Base-by-base conservation (phyloP, 208 protist genomes). In the Crithidia sp. region DNA sequence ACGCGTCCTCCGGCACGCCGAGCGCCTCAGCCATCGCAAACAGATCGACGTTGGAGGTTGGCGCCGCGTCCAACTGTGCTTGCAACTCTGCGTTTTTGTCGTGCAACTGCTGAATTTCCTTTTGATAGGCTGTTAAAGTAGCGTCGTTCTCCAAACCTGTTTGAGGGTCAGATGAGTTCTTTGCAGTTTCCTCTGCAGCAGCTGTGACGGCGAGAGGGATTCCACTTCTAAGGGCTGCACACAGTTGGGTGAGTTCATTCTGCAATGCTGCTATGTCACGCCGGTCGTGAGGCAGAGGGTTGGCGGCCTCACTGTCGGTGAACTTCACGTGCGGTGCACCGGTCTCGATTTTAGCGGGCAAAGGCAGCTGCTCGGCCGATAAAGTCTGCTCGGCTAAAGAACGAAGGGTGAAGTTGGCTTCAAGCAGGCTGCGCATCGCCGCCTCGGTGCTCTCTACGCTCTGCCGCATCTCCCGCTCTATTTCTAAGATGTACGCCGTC, bases 371-470 rank as follows among this genome's bases (percentile, higher is more conserved):
- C 41, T 17, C 59, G 8, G 17, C 44, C 28, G 56, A n/a, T 2
- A 13, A 5, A n/a, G 53, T 49, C 41, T 39, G 58, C 8, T 36
- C 6, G 0, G 44, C 61, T 3, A 59, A 19, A 10, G 45, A 43
- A 8, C 47, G 60, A 13, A 75, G 43, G 6, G 19, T 36, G 2
- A 14, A 45, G 41, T 60, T 55, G 17, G 67, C 60, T 36, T 50
- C 49, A 17, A 80, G 68, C 68, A 80, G 19, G 13, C 59, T 19
- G 17, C 68, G 68, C 57, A 70, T 57, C 10, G 79, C 63, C 16
- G n/a, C 39, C 63, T 80, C 75, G 1, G 47, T 55, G 36, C 47
- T 4, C 57, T 74, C 57, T 12, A 84, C 40, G 17, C 63, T 53
- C 53, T 66, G 44, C 8, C 74, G 67, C 19, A 44, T 65, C 17